Evolutionary conservation across 108 stramenopile genomes (phyloP), one percentile per base, ranked within the genome.

Genomic region (Nitzschia sp.): DNA sequence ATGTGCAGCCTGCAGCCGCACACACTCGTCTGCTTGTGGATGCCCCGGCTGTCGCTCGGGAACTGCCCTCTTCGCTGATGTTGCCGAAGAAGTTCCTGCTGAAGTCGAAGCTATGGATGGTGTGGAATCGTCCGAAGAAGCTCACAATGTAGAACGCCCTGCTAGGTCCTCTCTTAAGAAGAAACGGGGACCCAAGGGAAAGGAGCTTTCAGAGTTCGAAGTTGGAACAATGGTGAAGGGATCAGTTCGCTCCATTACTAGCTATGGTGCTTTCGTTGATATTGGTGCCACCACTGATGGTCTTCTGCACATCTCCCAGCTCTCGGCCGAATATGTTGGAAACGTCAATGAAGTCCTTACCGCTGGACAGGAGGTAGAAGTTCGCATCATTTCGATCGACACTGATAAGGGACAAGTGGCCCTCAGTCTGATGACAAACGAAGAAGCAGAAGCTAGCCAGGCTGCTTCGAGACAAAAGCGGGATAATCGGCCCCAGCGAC

Each of bases 261-360:
- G 82, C 34, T 97, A 95, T 75, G 97, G 97, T 55, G 95, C 95
- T 70, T 97, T 97, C 77, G 82, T 97, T 24, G 97, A 98, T 80
- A 90, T 98, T 59, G 97, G 97, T 36, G 92, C 92, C 54, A 70
- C 76, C 47, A 86, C 88, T 33, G 95, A 98, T 82, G 96, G 92
- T 54, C 89, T 98, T 46, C 64, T 98, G 45, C 96, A 97, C 89
- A 92, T 97, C 71, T 96, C 95, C 60, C 89, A 95, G 61, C 82
- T 98, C 58, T 84, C 96, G 23, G 81, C 90, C 54, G 91, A 79
- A 56, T 96, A 85, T 66, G 93, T 96, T 51, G 64, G 81, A 30
- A 87, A 94, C 70, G 89, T 95, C 21, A 86, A 74, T 28, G 93
- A 94, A 47, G 67, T 96, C 59, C 70, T 98, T n/a, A 82, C 80